Evolutionary conservation across 2,329 filamentous ascomycete species (phyloP).

Genomic region (Fusarium mundagurra): DNA sequence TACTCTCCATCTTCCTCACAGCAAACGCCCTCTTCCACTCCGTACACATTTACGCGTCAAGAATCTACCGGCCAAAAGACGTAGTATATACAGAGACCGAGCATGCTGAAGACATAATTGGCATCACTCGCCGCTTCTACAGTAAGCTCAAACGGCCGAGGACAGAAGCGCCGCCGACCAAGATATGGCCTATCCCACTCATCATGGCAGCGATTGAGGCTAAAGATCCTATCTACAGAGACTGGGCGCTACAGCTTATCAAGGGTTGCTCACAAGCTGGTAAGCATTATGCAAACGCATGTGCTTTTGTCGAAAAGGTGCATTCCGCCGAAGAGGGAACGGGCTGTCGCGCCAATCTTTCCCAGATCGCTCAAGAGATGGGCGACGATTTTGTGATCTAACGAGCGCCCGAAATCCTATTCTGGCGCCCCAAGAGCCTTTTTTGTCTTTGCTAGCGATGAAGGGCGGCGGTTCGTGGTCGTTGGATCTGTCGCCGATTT

Average conservation of each 20-base stretch:
- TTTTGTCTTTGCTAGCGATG: accelerated
- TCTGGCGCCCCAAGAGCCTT: not conserved
- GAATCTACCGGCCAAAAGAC: accelerated
- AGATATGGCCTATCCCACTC: not conserved
- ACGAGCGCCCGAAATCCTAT: accelerated
- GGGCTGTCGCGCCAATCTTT: not conserved
- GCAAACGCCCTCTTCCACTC: not conserved
- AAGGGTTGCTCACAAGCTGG: accelerated
- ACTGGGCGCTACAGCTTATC: not conserved
- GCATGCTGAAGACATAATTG: accelerated
- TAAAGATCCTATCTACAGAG: not conserved
- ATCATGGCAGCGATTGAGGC: not conserved
- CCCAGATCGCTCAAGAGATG: not conserved
- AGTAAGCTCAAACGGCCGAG: accelerated
- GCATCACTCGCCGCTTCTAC: not conserved
- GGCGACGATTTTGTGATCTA: not conserved
- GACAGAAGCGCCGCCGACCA: not conserved
- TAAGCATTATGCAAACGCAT: not conserved
- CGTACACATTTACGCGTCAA: not conserved
- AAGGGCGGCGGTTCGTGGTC: no score
- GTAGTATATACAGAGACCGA: accelerated
- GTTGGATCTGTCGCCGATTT: not conserved
- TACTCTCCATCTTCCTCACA: not conserved
- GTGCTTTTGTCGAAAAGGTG: not conserved
- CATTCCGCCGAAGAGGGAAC: not conserved